Percentiles rank a stretch among this genome's conserved stretches.
phyloP scores from a whole-genome alignment of 1,139 yeast genomes.

The Yamadazyma conglobata region DNA sequence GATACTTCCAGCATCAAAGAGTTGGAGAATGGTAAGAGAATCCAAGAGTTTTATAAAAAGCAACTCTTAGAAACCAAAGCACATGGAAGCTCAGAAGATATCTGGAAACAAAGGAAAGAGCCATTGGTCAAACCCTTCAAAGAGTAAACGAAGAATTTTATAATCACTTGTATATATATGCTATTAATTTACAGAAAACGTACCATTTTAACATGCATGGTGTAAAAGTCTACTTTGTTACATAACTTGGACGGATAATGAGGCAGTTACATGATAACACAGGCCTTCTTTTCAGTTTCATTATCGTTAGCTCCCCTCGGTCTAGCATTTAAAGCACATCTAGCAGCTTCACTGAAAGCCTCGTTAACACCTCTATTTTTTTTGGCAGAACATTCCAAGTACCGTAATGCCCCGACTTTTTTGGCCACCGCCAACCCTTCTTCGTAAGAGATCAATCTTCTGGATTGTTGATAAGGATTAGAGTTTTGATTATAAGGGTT shows the following conservation, averaged over 20 bases:
- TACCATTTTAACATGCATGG: too few relatives aligned
- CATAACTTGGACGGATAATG: too few relatives aligned
- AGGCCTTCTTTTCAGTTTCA: slow-evolving; percentile 42
- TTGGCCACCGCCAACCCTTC: slow-evolving; percentile 63
- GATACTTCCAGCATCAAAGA: slow-evolving; percentile 42
- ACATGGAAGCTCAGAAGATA: slow-evolving; percentile 73
- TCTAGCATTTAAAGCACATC: slow-evolving; percentile 89
- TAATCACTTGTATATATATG: slow-evolving; percentile 1
- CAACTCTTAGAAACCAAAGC: slow-evolving; percentile 58
- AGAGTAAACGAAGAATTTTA: slow-evolving; percentile 12
- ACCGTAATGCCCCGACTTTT: slow-evolving; percentile 78
- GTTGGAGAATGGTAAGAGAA: slow-evolving; percentile 46
- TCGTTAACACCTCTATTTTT: slow-evolving; percentile 94
- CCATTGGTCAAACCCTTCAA: slow-evolving; percentile 26
- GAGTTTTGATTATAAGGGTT: slow-evolving; percentile 23
- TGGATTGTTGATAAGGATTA: slow-evolving; percentile 38
- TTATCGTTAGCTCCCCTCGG: slow-evolving; percentile 66
- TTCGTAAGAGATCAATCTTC: slow-evolving; percentile 51
- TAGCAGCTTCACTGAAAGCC: slow-evolving; percentile 95
- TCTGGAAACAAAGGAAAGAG: slow-evolving; percentile 61
- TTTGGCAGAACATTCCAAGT: slow-evolving; percentile 91
- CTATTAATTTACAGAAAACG: slow-evolving; percentile 1
- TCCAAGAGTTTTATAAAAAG: slow-evolving; percentile 69
- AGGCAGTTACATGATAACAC: slow-evolving; percentile 41
- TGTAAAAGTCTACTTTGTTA: too few relatives aligned